Conservation (phyloP, 257 asterid species). For the Scutellaria baicalensis region DNA sequence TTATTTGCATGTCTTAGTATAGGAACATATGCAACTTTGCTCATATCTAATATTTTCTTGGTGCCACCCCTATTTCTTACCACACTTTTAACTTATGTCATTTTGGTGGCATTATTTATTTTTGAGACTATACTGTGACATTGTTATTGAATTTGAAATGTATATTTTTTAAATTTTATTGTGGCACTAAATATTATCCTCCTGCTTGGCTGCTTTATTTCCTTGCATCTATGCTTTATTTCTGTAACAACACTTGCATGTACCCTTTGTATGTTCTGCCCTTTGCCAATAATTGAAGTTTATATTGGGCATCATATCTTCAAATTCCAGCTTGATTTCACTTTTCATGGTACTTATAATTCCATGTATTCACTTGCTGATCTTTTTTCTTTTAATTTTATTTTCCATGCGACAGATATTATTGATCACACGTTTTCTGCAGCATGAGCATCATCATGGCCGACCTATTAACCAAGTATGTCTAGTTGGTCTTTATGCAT, state of each 20-base stretch:
- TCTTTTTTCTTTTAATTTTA: background rate
- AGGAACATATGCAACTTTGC: background rate
- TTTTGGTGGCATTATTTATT: background rate
- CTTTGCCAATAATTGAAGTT: background rate
- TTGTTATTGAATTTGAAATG: background rate
- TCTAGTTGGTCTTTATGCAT: conserved; percentile 5
- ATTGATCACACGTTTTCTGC: conserved; percentile 86
- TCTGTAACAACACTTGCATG: background rate
- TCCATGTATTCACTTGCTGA: conserved; percentile 19
- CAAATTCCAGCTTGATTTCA: conserved; percentile 3
- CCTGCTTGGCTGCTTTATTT: background rate
- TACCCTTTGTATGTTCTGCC: background rate
- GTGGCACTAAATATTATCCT: background rate
- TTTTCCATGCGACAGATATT: conserved; percentile 50
- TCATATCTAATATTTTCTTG: background rate
- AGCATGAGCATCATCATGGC: conserved; percentile 97
- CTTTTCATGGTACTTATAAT: conserved; percentile 10
- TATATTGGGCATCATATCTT: background rate
- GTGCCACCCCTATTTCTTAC: background rate
- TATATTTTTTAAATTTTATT: background rate
- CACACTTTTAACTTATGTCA: background rate
- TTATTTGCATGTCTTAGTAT: background rate
- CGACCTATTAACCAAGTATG: conserved; percentile 73
- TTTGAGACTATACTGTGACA: background rate
- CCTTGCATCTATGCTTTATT: conserved; percentile 2